A percentile compares a stretch with the other conserved stretches of the same genome.
Conservation (phyloP, 2,329 filamentous ascomycete species). For the Zymoseptoria pseudotritici region DNA sequence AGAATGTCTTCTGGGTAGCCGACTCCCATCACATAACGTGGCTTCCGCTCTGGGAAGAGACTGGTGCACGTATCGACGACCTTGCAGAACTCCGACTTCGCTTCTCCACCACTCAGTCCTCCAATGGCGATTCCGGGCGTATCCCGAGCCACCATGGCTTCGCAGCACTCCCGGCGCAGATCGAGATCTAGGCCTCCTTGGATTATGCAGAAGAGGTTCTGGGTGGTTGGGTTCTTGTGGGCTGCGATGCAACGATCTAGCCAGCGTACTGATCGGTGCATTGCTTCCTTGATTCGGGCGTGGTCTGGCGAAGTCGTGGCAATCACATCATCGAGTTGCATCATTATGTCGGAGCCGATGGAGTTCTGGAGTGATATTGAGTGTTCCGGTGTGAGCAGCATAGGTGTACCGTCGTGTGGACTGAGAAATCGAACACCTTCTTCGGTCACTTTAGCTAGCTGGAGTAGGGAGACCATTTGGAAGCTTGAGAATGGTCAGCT, state of each 20-base stretch:
- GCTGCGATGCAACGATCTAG: constrained; percentile 88
- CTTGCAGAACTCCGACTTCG: constrained; percentile 83
- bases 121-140: constrained; percentile 97
- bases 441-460: constrained; percentile 89
- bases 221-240: constrained; percentile 71
- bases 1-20: constrained; percentile 93
- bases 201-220: constrained; percentile 98
- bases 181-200: constrained; percentile 89
- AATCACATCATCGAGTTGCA: constrained; percentile 98
- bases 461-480: constrained; percentile 95
- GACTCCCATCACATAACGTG: constrained; percentile 98
- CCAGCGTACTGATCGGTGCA: constrained; percentile 92
- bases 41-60: constrained; percentile 80
- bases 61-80: constrained; percentile 77
- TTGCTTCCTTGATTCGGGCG: constrained; percentile 83
- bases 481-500: constrained; percentile 55
- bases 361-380: constrained; percentile 94
- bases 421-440: constrained; percentile 94
- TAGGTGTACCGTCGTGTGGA: constrained; percentile 87
- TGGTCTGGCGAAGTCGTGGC: constrained; percentile 90
- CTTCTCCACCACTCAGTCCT: constrained; percentile 88
- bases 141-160: constrained; percentile 78
- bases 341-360: constrained; percentile 97
- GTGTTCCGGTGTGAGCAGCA: constrained; percentile 96
- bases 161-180: constrained; percentile 74